Conservation (phyloP, 345 rosid genomes). For the Melaleuca alternifolia region DNA sequence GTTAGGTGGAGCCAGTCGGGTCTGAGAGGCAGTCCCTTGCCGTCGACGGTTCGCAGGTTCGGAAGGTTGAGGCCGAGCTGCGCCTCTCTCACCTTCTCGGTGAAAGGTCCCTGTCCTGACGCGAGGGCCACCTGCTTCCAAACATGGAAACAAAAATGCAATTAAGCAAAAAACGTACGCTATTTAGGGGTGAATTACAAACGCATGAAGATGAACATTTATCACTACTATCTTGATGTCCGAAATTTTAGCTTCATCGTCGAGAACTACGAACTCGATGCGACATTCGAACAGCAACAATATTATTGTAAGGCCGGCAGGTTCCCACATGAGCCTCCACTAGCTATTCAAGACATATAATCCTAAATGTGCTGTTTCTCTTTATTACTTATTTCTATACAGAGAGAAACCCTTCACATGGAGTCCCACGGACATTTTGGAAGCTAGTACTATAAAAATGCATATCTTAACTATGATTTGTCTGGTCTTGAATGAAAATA, state of each 20-base stretch:
- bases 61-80: constrained; percentile 33
- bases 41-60: constrained; percentile 58
- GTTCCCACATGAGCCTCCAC: too few relatives aligned
- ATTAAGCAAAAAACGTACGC: neutral
- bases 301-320: too few relatives aligned
- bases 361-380: too few relatives aligned
- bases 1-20: constrained; percentile 70
- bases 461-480: neutral
- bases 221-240: neutral
- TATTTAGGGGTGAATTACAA: neutral
- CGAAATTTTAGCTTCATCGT: too few relatives aligned
- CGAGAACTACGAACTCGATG: too few relatives aligned
- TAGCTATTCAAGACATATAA: too few relatives aligned
- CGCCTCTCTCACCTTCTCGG: constrained; percentile 44
- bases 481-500: neutral
- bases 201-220: neutral
- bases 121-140: constrained; percentile 58
- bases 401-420: too few relatives aligned
- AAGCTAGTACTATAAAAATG: neutral
- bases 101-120: constrained; percentile 45
- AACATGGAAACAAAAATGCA: neutral
- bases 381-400: too few relatives aligned
- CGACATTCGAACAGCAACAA: too few relatives aligned
- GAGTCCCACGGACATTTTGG: too few relatives aligned
- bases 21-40: constrained; percentile 57